These are phyloP conservation scores for Curvularia eragrostidis DNA, from an alignment of 2,329 filamentous ascomycete species.

Conservation along the genomic window DNA sequence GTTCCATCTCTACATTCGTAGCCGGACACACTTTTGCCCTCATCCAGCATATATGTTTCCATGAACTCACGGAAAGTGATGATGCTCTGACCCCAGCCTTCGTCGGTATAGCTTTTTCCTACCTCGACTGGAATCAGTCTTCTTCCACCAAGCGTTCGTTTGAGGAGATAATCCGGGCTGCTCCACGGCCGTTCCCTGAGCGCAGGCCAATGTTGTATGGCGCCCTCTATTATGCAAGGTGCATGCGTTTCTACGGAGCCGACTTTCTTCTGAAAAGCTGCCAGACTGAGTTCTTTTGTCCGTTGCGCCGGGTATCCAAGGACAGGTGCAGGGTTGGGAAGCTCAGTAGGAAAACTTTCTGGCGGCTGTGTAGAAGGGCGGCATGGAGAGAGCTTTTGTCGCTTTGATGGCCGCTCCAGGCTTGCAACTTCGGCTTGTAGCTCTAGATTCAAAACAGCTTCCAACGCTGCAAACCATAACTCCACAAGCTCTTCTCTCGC, in stretches of 20 bases:
- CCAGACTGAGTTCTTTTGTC: conserved; percentile 25
- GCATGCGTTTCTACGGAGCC: conserved; percentile 42
- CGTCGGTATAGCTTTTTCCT: conserved; percentile 86
- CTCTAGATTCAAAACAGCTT: conserved; percentile 17
- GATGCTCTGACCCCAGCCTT: conserved; percentile 82
- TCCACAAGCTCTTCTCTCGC: conserved; percentile 45
- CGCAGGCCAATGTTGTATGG: conserved; percentile 78
- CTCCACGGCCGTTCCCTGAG: conserved; percentile 72
- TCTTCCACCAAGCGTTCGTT: conserved; percentile 75
- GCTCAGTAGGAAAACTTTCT: conserved; percentile 24
- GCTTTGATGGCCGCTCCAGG: conserved; percentile 25
- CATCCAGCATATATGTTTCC: conserved; percentile 61
- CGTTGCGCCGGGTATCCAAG: conserved; percentile 35
- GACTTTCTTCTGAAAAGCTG: conserved; percentile 40
- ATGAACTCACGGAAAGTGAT: conserved; percentile 78
- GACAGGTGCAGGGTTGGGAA: conserved; percentile 11
- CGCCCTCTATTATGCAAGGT: conserved; percentile 71
- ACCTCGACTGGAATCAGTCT: conserved; percentile 86
- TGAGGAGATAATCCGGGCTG: conserved; percentile 74
- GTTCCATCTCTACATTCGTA: neutral
- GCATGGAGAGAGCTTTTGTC: conserved; percentile 20
- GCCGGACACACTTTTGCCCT: too few species aligned
- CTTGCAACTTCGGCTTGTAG: neutral
- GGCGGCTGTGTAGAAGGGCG: conserved; percentile 6
- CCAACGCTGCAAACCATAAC: conserved; percentile 61